Conservation (phyloP, 2,329 filamentous ascomycete species). For the Sclerotinia spermophila region DNA sequence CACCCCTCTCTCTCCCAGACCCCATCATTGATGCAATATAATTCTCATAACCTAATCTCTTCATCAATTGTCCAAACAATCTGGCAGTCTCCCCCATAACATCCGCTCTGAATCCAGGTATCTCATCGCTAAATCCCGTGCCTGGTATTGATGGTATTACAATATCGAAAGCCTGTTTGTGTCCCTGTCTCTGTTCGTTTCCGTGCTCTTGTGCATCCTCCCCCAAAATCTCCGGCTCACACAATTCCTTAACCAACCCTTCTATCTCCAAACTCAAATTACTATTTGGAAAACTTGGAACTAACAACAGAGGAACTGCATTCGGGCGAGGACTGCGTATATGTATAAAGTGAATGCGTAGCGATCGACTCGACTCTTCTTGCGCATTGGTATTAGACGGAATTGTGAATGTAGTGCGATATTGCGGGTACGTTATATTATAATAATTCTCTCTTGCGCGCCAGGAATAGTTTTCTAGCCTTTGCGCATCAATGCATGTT, state of each 20-base stretch:
- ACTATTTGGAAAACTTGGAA: constrained; percentile 63
- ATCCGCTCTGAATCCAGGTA: constrained; percentile 36
- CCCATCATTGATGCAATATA: constrained; percentile 57
- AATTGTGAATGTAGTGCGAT: constrained; percentile 45
- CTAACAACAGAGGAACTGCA: constrained; percentile 60
- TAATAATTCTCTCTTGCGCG: constrained; percentile 54
- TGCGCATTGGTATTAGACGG: background rate
- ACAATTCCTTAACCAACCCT: constrained; percentile 2
- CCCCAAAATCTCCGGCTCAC: background rate
- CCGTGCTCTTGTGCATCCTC: background rate
- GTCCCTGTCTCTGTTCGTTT: background rate
- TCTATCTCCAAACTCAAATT: constrained; percentile 50
- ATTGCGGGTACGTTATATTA: constrained; percentile 60
- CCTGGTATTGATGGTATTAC: constrained; percentile 64
- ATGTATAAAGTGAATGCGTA: constrained; percentile 65
- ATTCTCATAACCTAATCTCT: constrained; percentile 52
- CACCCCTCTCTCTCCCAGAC: constrained; percentile 45
- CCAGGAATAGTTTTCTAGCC: constrained; percentile 66
- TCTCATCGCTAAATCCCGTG: constrained; percentile 63
- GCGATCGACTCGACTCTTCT: constrained; percentile 31
- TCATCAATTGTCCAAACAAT: constrained; percentile 58
- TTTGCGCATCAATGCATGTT: constrained; percentile 33
- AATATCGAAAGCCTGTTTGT: constrained; percentile 57
- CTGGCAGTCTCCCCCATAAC: constrained; percentile 52
- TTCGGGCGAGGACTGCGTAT: constrained; percentile 49